Conservation (phyloP, 306 rosid genomes). For the Spatholobus suberectus region DNA sequence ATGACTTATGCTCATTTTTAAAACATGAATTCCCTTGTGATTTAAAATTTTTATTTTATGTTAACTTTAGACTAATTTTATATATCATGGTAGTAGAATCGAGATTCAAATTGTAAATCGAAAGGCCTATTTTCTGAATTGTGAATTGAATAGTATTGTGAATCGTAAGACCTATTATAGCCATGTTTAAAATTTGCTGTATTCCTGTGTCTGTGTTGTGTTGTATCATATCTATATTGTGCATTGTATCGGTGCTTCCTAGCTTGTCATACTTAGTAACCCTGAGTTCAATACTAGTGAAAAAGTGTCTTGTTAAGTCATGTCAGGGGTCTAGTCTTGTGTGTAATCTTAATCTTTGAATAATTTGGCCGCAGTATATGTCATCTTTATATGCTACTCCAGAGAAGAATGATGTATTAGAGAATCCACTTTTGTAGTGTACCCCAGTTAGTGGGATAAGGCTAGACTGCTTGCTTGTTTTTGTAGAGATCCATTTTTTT, state of each 20-base stretch:
- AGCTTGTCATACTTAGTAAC: neutral
- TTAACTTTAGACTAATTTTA: no score
- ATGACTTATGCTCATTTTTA: no score
- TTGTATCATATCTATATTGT: neutral
- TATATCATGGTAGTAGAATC: no score
- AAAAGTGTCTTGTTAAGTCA: neutral
- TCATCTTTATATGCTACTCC: neutral
- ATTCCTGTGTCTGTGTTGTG: neutral
- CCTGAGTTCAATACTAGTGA: neutral
- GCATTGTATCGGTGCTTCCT: neutral
- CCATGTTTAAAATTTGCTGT: neutral
- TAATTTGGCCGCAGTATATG: neutral
- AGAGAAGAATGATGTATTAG: constrained; percentile 16
- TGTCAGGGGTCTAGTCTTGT: neutral
- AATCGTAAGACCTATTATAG: no score
- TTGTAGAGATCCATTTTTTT: neutral
- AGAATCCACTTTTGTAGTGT: neutral
- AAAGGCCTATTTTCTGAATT: no score
- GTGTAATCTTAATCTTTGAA: constrained; percentile 4
- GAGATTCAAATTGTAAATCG: no score
- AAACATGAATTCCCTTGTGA: no score
- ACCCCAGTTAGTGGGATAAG: constrained; percentile 8
- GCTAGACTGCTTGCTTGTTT: neutral
- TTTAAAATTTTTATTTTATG: no score
- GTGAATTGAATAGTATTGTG: no score